Base-by-base conservation (phyloP, 2,329 filamentous ascomycete genomes). In the Atkinsonella texensis region DNA sequence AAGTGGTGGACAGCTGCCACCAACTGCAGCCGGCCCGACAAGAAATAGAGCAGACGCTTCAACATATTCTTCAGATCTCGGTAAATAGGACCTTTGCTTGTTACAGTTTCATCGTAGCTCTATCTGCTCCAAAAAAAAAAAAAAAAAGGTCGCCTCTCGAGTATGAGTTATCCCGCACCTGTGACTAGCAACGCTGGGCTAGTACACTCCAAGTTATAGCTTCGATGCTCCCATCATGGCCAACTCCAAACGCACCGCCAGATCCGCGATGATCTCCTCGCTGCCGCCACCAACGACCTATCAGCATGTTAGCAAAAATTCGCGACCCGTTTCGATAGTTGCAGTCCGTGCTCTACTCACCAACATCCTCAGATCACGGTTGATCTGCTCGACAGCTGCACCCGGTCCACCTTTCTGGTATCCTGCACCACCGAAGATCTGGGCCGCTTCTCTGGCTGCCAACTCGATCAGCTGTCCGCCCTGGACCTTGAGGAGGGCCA, bases 241-340 rank as follows among this genome's bases (percentile, higher is more conserved):
- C 41, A 62, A 50, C 52, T 78, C 75, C 57, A 77, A 72, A 4
- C 71, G 68, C n/a, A 77, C 65, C 1, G 74, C 72, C 38, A 79
- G 56, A 55, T 79, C 75, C 0, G 70, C 68, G 45, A 79, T 66
- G 50, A 79, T 77, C 60, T 79, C 76, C 54, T 79, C 76, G 53
- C 75, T 77, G 0, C 75, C 76, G 11, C 75, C 75, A 3, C 75
- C 75, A 0, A 78, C 68, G 10, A 77, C 73, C 74, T 74, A 53
- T 10, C 58, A 48, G 6, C 12, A n/a, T 1, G 55, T 42, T 35
- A 52, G 45, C 32, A 47, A 50, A 43, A 23, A 28, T 18, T 18
- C 18, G 1, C 5, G 12, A 20, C 12, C 11, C 2, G 48, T 45
- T 32, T 47, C 47, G 49, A 31, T 52, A 32, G 15, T 75, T 70